phyloP scores from a whole-genome alignment of 495 filamentous ascomycete genomes.

The Acidiella bohemica region DNA sequence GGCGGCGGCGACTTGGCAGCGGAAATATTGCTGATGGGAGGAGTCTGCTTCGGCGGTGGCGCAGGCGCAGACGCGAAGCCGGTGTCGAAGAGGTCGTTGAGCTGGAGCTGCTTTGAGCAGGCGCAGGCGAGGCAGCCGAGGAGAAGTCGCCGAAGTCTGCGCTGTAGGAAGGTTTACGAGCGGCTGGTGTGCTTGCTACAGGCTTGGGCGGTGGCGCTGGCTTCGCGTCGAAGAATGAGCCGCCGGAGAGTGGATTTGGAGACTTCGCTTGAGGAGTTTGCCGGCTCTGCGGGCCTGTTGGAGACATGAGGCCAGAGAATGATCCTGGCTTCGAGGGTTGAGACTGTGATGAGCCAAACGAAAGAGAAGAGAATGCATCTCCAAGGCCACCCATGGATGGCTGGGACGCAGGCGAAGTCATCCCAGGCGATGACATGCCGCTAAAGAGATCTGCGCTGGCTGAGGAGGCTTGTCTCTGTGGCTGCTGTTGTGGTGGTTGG shows the following conservation, averaged over 20 bases:
- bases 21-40: neutral
- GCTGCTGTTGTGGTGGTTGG: conserved; percentile 49
- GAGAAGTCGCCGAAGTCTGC: conserved; percentile 31
- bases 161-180: conserved; percentile 6
- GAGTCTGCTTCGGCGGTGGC: conserved; percentile 23
- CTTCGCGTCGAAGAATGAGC: conserved; percentile 58
- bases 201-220: conserved; percentile 22
- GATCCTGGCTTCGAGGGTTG: conserved; percentile 49
- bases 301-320: conserved; percentile 56
- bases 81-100: conserved; percentile 67
- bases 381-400: conserved; percentile 55
- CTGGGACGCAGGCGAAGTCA: conserved; percentile 27
- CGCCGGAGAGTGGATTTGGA: conserved; percentile 38
- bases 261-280: conserved; percentile 31
- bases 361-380: conserved; percentile 77
- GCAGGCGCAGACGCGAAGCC: conserved; percentile 15
- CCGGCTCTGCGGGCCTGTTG: conserved; percentile 42
- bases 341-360: conserved; percentile 49
- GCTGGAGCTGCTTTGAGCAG: too few relatives aligned
- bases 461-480: conserved; percentile 42
- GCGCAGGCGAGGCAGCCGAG: conserved; percentile 14
- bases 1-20: conserved; percentile 2
- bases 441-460: conserved; percentile 52
- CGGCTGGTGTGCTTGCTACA: conserved; percentile 5
- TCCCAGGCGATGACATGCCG: conserved; percentile 46